Evolutionary conservation across 2,329 filamentous ascomycete species (phyloP), one percentile per base, ranked within the genome.

Genomic region (Thelonectria blattea): DNA sequence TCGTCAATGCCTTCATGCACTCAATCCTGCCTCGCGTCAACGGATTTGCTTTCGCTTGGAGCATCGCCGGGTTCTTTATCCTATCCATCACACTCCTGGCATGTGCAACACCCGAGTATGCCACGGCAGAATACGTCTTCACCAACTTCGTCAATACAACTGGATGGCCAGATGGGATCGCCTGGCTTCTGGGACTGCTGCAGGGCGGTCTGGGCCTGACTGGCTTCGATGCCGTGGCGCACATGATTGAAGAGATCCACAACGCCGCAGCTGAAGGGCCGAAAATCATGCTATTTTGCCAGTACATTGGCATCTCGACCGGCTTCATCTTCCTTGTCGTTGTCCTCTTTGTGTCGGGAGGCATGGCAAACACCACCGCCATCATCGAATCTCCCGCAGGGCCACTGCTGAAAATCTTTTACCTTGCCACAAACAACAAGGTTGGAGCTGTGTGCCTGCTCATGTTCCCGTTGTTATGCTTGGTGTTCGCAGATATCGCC

Each of bases 11-110:
- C 0, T 74, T 73, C 1, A 58, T 75, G 11, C 73, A 75, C 46
- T 72, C 71, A 0, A n/a, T 74, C 0, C 64, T 75, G 0, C 73
- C 73, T 2, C 58, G 65, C 2, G 68, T 91, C 65, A 91, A 88
- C 67, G 86, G 88, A 63, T 80, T 81, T 17, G 89, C 89, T 0
- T 88, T 92, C 61, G 81, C 85, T 27, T 92, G 89, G 89, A 90
- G 86, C 0, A 79, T 92, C 2, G 75, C 80, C 2, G 90, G 90
- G 0, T 91, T 92, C 65, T 77, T 84, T 15, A 77, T 91, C 54
- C 89, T 92, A 54, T 89, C 81, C 43, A 90, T 91, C 61, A 89
- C 88, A 0, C 78, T 90, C 0, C 78, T 92, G 34, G 81, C 87
- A 2, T 89, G 86, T 65, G 80, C 88, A 0, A 83, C 88, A 2